These are phyloP conservation scores for Phytophthora cryptogea DNA, from an alignment of 352 stramenopile genomes.

Conservation along the genomic window DNA sequence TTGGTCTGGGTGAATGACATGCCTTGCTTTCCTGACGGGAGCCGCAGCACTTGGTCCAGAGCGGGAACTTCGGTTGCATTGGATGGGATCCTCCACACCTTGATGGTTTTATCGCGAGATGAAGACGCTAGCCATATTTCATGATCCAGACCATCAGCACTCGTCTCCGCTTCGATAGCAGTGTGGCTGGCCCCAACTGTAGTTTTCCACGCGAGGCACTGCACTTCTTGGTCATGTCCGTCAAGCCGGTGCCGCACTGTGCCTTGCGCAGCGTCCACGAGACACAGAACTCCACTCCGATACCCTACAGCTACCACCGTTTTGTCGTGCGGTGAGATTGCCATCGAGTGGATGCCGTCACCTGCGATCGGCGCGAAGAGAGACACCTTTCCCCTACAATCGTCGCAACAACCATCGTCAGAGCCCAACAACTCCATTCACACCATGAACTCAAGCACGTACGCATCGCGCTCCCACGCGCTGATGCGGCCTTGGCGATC, in stretches of 20 bases:
- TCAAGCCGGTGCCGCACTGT: conserved; percentile 48
- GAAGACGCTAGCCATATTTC: conserved; percentile 58
- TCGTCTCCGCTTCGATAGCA: neutral
- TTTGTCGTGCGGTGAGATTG: conserved; percentile 52
- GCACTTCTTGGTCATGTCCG: conserved; percentile 77
- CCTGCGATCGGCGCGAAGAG: conserved; percentile 54
- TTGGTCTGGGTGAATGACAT: conserved; percentile 70
- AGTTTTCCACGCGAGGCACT: conserved; percentile 54
- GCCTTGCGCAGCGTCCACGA: conserved; percentile 49
- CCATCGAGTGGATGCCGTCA: conserved; percentile 64
- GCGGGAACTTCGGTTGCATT: conserved; percentile 15
- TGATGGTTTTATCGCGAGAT: conserved; percentile 72
- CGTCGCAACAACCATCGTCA: conserved; percentile 8
- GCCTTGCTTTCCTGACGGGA: conserved; percentile 69
- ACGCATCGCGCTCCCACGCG: conserved; percentile 62
- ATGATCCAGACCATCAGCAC: neutral
- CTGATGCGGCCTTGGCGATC: conserved; percentile 67
- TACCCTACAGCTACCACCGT: conserved; percentile 70
- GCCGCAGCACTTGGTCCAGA: conserved; percentile 39
- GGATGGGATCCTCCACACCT: conserved; percentile 48
- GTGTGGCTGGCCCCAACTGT: neutral
- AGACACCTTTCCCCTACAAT: conserved; percentile 41
- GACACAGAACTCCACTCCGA: conserved; percentile 64
- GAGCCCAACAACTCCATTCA: neutral
- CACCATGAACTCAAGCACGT: conserved; percentile 17